A percentile compares a stretch with the other conserved stretches of the same genome.
phyloP scores from a whole-genome alignment of 345 rosid genomes.

The Syzygium jambos region DNA sequence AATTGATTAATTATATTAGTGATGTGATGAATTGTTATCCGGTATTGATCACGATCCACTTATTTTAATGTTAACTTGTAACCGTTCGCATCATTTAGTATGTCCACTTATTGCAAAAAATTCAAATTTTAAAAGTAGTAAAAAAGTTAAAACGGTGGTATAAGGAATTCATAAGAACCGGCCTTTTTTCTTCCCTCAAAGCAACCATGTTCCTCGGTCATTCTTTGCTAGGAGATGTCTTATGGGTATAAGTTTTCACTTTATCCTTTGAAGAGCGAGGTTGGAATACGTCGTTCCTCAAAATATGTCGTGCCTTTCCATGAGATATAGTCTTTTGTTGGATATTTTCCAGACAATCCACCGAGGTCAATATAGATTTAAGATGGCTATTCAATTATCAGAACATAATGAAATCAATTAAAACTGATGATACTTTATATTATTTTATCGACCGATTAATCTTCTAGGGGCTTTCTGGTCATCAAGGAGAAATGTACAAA shows the following conservation, averaged over 20 bases:
- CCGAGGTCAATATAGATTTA: neutral
- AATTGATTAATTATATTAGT: fast-evolving
- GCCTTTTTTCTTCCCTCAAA: neutral
- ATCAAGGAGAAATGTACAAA: neutral
- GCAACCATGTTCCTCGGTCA: neutral
- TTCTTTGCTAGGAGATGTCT: neutral
- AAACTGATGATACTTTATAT: neutral
- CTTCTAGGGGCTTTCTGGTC: neutral
- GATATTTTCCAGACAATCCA: too few species aligned
- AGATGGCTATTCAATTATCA: too few species aligned
- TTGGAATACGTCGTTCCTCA: neutral
- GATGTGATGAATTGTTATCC: neutral
- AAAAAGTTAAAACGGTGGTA: neutral
- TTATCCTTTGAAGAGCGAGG: neutral
- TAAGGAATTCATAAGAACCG: neutral
- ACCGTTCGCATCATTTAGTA: neutral
- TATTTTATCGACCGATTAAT: neutral
- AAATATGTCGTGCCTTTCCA: too few species aligned
- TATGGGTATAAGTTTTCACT: neutral
- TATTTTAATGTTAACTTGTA: neutral
- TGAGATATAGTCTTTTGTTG: neutral
- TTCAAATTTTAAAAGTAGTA: neutral
- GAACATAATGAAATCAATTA: too few species aligned
- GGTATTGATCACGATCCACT: fast-evolving
- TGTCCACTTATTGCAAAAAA: neutral